Conservation (phyloP, 2,329 filamentous ascomycete genomes). For the Aaosphaeria arxii region DNA sequence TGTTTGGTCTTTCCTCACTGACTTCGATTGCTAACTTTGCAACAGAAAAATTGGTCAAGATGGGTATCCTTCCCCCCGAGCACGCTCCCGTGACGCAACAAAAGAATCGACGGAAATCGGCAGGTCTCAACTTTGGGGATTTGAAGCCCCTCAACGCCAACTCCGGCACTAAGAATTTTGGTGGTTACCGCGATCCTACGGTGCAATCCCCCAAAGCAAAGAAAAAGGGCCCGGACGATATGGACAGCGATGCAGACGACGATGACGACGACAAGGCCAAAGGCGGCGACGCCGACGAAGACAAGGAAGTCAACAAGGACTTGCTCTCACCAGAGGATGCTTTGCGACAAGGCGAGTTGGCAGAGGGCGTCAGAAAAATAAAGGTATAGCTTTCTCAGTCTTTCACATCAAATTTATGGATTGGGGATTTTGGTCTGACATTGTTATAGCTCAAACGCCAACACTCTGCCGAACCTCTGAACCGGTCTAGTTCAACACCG, state of each 20-base stretch:
- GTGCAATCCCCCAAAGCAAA: constrained; percentile 53
- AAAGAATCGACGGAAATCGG: constrained; percentile 67
- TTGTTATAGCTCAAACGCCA: constrained; percentile 69
- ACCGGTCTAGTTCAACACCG: constrained; percentile 27
- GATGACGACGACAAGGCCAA: constrained; percentile 65
- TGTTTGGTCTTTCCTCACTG: constrained; percentile 39
- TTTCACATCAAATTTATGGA: neutral
- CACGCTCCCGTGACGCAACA: constrained; percentile 54
- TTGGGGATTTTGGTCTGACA: neutral
- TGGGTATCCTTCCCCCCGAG: constrained; percentile 75
- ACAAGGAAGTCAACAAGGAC: constrained; percentile 57
- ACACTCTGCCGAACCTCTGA: constrained; percentile 69
- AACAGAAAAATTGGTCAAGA: constrained; percentile 89
- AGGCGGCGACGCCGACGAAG: constrained; percentile 60
- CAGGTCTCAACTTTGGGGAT: constrained; percentile 79
- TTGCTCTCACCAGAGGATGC: constrained; percentile 67
- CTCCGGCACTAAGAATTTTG: constrained; percentile 85
- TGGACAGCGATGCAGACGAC: constrained; percentile 71
- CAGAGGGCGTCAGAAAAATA: constrained; percentile 78
- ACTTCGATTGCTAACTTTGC: constrained; percentile 8
- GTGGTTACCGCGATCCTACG: constrained; percentile 75
- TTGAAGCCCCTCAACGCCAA: constrained; percentile 75
- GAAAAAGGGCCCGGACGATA: constrained; percentile 53
- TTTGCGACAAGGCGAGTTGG: constrained; percentile 69
- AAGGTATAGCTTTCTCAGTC: constrained; percentile 53